Evolutionary conservation across 139 green algal genomes (phyloP).

Genomic region (Chlorella sp.): DNA sequence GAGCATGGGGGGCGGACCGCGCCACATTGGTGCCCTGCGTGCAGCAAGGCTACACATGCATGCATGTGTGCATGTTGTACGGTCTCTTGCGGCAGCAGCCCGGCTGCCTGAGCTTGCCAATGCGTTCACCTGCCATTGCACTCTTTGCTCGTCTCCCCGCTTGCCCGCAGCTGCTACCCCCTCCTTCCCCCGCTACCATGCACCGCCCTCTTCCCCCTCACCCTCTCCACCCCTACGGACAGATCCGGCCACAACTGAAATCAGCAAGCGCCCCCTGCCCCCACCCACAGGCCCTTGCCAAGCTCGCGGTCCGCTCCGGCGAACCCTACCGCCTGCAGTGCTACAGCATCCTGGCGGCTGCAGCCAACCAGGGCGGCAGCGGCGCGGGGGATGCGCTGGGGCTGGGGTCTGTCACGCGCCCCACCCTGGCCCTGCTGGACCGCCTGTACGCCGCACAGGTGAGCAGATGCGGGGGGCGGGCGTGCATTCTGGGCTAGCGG

Average conservation of each 20-base stretch:
- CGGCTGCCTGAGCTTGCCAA: no score
- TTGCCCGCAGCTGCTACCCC: no score
- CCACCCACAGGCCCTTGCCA: conserved; percentile 54
- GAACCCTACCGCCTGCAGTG: conserved; percentile 88
- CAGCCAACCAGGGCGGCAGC: background rate
- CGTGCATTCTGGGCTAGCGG: no score
- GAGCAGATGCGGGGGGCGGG: background rate
- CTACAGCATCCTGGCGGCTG: conserved; percentile 72
- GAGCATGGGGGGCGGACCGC: no score
- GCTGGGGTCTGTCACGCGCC: conserved; percentile 9
- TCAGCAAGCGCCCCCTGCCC: no score
- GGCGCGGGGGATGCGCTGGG: conserved; percentile 45
- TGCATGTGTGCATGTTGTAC: background rate
- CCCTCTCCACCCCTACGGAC: no score
- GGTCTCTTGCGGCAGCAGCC: no score
- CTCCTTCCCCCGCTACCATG: background rate
- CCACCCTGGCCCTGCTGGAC: conserved; percentile 60
- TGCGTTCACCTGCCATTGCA: no score
- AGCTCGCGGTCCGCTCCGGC: conserved; percentile 78
- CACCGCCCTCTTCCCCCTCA: background rate
- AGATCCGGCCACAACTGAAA: no score
- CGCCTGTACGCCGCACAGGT: conserved; percentile 74
- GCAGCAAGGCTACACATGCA: background rate
- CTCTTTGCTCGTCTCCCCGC: no score
- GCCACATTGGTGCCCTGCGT: no score